Conservation (phyloP, 2,329 filamentous ascomycete genomes). For the Fusarium denticulatum region DNA sequence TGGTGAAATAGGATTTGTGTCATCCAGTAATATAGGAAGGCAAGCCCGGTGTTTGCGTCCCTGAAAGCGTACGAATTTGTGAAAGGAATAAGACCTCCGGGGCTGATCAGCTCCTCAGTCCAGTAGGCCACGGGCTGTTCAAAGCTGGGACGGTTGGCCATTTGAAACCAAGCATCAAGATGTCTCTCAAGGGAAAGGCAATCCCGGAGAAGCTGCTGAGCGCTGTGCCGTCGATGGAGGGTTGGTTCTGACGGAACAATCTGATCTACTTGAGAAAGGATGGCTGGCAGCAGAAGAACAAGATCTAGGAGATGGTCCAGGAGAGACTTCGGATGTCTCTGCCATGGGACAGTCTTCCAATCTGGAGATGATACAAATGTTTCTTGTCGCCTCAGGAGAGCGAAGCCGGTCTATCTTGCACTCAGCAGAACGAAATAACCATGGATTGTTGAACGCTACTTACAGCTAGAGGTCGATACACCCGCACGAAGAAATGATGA, state of each 20-base stretch:
- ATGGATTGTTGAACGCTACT: slow-evolving; percentile 42
- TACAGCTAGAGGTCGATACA: slow-evolving; percentile 64
- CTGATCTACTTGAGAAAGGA: slow-evolving; percentile 58
- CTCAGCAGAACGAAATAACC: slow-evolving; percentile 25
- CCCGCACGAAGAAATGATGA: slow-evolving; percentile 66
- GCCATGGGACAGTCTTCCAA: slow-evolving; percentile 64
- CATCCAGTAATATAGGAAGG: slow-evolving; percentile 65
- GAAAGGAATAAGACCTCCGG: slow-evolving; percentile 54
- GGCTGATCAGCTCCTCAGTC: slow-evolving; percentile 47
- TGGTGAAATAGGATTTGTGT: slow-evolving; percentile 60
- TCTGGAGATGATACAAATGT: slow-evolving; percentile 63
- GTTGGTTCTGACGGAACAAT: slow-evolving; percentile 53
- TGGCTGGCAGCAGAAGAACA: slow-evolving; percentile 56
- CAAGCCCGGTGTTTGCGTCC: slow-evolving; percentile 55
- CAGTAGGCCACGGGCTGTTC: slow-evolving; percentile 52
- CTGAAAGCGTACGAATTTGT: slow-evolving; percentile 57
- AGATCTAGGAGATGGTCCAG: slow-evolving; percentile 65
- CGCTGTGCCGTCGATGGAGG: slow-evolving; percentile 54
- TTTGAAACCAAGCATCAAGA: slow-evolving; percentile 59
- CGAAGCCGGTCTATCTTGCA: slow-evolving; percentile 53
- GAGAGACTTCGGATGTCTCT: slow-evolving; percentile 59
- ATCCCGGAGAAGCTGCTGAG: slow-evolving; percentile 59
- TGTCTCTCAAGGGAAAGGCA: slow-evolving; percentile 59
- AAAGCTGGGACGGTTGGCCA: slow-evolving; percentile 42
- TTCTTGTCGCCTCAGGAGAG: slow-evolving; percentile 59